phyloP scores from a whole-genome alignment of 1,284 basidiomycete species.

The Fomitopsis palustris region DNA sequence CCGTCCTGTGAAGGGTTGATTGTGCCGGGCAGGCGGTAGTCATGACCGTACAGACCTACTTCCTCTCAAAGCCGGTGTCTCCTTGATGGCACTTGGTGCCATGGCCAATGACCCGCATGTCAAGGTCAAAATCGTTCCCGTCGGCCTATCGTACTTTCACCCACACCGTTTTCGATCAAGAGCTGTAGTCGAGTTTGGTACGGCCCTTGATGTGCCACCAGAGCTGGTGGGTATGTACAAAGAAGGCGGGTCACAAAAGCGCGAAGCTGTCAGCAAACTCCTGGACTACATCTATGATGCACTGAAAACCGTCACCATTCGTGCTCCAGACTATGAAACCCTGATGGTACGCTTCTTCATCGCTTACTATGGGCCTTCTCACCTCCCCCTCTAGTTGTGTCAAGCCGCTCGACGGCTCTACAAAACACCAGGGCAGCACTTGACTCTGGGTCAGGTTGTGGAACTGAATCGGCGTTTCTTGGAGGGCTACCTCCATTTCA shows the following conservation, averaged over 20 bases:
- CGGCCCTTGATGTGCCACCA: conserved; percentile 83
- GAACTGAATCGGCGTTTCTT: conserved; percentile 95
- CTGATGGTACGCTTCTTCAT: conserved; percentile 69
- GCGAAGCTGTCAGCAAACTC: conserved; percentile 88
- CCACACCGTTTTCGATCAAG: conserved; percentile 92
- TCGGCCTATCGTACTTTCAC: conserved; percentile 95
- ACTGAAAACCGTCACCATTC: conserved; percentile 95
- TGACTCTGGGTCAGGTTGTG: conserved; percentile 95
- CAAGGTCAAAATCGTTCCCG: conserved; percentile 90
- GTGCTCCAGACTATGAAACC: conserved; percentile 97
- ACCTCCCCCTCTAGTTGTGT: conserved; percentile 57
- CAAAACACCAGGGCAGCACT: conserved; percentile 91
- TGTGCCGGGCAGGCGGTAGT: conserved; percentile 69
- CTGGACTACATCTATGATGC: conserved; percentile 93
- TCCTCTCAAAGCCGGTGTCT: conserved; percentile 94
- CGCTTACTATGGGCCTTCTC: background rate
- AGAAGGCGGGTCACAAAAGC: conserved; percentile 84
- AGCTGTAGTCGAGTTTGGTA: conserved; percentile 96
- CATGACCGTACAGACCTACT: conserved; percentile 95
- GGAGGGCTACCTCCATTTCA: conserved; percentile 91
- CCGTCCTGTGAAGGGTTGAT: background rate
- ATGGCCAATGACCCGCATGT: conserved; percentile 90
- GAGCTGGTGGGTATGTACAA: conserved; percentile 91
- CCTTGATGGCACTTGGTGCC: conserved; percentile 96
- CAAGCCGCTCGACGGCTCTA: conserved; percentile 96